These are phyloP conservation scores for Phytopythium kandeliae DNA, from an alignment of 352 stramenopile species.

Conservation along the genomic window DNA sequence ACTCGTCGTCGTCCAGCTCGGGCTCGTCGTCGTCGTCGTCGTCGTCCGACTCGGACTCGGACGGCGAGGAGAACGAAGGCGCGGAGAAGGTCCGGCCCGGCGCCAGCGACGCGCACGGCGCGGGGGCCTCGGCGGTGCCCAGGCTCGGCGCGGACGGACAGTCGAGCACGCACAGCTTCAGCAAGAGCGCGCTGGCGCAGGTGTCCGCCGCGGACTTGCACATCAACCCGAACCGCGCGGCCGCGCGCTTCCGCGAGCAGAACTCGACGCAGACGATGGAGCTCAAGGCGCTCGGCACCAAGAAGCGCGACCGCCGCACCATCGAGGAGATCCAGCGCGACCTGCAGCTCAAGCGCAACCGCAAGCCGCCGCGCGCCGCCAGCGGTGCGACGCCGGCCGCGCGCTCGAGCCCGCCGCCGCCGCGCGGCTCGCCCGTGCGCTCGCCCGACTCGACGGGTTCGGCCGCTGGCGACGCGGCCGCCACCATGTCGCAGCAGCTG, in stretches of 20 bases:
- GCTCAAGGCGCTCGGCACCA: slow-evolving; percentile 78
- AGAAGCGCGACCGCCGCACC: slow-evolving; percentile 81
- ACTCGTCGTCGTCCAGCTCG: slow-evolving; percentile 65
- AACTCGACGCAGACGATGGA: slow-evolving; percentile 30
- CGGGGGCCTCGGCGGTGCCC: not conserved
- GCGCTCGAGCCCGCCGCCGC: slow-evolving; percentile 46
- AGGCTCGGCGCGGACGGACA: slow-evolving; percentile 5
- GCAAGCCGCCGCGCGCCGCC: slow-evolving; percentile 19
- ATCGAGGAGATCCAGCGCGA: slow-evolving; percentile 87
- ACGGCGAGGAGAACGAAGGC: slow-evolving; percentile 33
- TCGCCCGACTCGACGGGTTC: slow-evolving; percentile 45
- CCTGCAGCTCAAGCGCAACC: slow-evolving; percentile 60
- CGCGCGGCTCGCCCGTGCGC: slow-evolving; percentile 52
- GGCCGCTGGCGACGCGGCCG: slow-evolving; percentile 9
- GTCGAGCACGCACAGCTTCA: slow-evolving; percentile 2
- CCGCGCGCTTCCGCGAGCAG: slow-evolving; percentile 57
- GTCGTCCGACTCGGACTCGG: slow-evolving; percentile 78
- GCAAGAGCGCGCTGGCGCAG: slow-evolving; percentile 11
- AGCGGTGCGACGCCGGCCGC: slow-evolving; percentile 9
- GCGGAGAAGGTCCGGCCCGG: not conserved
- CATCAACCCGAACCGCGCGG: slow-evolving; percentile 68
- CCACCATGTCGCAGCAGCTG: slow-evolving; percentile 6
- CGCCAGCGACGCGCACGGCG: too few species aligned
- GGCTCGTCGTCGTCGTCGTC: slow-evolving; percentile 70
- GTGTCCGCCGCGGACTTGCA: slow-evolving; percentile 24